Evolutionary conservation across 768 basidiomycete genomes (phyloP).

Genomic region (Gelatoporia subvermispora): DNA sequence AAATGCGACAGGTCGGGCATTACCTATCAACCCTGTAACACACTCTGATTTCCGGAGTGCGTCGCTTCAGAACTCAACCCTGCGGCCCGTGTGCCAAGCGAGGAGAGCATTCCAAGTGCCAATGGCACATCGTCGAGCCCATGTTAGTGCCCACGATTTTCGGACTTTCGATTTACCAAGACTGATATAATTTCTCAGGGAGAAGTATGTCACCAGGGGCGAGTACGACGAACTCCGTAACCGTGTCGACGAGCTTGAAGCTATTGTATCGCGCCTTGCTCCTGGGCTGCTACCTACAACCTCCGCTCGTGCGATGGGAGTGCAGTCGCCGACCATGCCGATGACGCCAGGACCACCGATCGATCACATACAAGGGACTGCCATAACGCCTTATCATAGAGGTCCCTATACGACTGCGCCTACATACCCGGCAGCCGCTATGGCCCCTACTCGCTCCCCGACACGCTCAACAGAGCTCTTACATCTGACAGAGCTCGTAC

Average conservation of each 20-base stretch:
- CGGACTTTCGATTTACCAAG: slow-evolving; percentile 2
- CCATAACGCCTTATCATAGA: slow-evolving; percentile 20
- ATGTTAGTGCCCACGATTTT: slow-evolving; percentile 45
- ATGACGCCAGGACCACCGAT: slow-evolving; percentile 14
- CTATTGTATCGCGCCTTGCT: slow-evolving; percentile 39
- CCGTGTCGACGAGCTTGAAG: slow-evolving; percentile 58
- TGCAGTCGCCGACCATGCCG: slow-evolving; percentile 17
- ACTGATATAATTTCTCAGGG: slow-evolving; percentile 34
- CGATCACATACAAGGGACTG: slow-evolving; percentile 19
- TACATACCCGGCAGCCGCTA: slow-evolving; percentile 9
- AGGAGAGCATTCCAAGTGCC: slow-evolving; percentile 75
- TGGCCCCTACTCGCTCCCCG: slow-evolving; percentile 12
- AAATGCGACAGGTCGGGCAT: slow-evolving; percentile 72
- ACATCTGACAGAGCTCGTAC: slow-evolving; percentile 13
- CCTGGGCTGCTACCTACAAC: slow-evolving; percentile 8
- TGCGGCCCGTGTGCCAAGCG: slow-evolving; percentile 78
- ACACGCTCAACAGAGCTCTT: slow-evolving; percentile 16
- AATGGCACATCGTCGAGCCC: slow-evolving; percentile 80
- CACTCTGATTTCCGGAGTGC: slow-evolving; percentile 20
- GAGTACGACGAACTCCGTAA: slow-evolving; percentile 75
- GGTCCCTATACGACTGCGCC: slow-evolving; percentile 1
- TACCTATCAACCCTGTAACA: too few species aligned
- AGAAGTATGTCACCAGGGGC: slow-evolving; percentile 74
- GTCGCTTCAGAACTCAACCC: slow-evolving; percentile 57
- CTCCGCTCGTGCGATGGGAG: slow-evolving; percentile 16